Base-by-base conservation (phyloP, 164 flowering plant genomes). In the Stephania yunnanensis region DNA sequence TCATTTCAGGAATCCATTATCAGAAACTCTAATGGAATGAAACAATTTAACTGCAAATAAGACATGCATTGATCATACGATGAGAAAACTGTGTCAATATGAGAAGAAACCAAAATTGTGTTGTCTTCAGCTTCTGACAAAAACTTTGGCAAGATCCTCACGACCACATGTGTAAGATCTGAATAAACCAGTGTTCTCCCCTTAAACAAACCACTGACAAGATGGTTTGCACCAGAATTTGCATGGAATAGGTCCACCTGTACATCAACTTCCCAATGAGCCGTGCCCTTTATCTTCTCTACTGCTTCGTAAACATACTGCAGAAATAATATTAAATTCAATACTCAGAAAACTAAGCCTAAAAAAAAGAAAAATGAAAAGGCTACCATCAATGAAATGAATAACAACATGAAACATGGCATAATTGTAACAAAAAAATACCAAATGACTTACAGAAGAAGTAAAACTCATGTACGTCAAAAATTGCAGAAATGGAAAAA, bases 181-280 rank as follows among this genome's bases (percentile, higher is more conserved):
- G 99, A 86, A 83, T 95, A 95, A 52, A 89, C 83, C 78, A 90
- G 93, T 74, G 93, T 87, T 84, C 77, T 93, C 83, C 99, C 99
- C 78, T 42, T 81, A 75, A 93, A 95, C 69, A 88, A 81, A 36
- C 97, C 98, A 84, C 89, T 77, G 52, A 63, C 81, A 80, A 92
- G 80, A 73, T 79, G 85, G 82, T 88, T 95, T 69, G 89, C 89
- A 68, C 98, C 99, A 71, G 87, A 73, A 67, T 87, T 78, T 69
- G 86, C 88, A 86, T 89, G 88, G 80, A 95, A 95, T 71, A 82
- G 46, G 64, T 93, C 98, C 76, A 93, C 89, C 79, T 95, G 80
- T 53, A 95, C 95, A 82, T 92, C 91, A 79, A 91, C 99, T 82
- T 92, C 99, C 95, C 97, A 90, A 75, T 93, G 98, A 77, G 97